phyloP scores from a whole-genome alignment of 352 stramenopile species.

The Saprolegnia parasitica region DNA sequence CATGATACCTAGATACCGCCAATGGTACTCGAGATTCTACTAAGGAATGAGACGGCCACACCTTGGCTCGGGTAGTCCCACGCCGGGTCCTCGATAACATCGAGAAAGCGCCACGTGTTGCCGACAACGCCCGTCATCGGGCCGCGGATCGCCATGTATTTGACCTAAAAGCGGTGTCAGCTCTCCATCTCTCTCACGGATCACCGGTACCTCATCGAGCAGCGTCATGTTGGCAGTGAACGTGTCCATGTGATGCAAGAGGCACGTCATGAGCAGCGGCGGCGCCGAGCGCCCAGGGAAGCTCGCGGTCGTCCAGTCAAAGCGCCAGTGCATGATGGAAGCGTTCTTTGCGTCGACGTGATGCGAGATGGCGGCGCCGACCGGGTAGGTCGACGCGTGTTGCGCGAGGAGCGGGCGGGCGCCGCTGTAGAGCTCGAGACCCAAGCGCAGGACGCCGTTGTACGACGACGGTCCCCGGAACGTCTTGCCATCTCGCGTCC shows the following conservation, averaged over 20 bases:
- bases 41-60: conserved; percentile 35
- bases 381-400: conserved; percentile 1
- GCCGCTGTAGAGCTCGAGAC: background rate
- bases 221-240: conserved; percentile 32
- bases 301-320: conserved; percentile 2
- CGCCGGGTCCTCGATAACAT: conserved; percentile 48
- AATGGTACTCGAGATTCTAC: background rate
- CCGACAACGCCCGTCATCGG: conserved; percentile 67
- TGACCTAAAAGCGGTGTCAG: conserved; percentile 43
- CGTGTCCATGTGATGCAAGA: conserved; percentile 68
- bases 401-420: background rate
- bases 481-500: background rate
- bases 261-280: conserved; percentile 60
- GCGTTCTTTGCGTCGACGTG: background rate
- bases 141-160: conserved; percentile 67
- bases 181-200: conserved; percentile 3
- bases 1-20: background rate
- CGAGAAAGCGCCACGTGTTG: conserved; percentile 56
- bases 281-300: conserved; percentile 31
- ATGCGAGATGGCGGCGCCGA: conserved; percentile 9
- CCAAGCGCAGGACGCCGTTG: conserved; percentile 10
- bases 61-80: conserved; percentile 64
- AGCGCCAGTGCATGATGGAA: background rate
- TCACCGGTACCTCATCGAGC: background rate
- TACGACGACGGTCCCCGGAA: background rate